phyloP scores from a whole-genome alignment of 2,329 filamentous ascomycete genomes.

The Botryotinia convoluta region DNA sequence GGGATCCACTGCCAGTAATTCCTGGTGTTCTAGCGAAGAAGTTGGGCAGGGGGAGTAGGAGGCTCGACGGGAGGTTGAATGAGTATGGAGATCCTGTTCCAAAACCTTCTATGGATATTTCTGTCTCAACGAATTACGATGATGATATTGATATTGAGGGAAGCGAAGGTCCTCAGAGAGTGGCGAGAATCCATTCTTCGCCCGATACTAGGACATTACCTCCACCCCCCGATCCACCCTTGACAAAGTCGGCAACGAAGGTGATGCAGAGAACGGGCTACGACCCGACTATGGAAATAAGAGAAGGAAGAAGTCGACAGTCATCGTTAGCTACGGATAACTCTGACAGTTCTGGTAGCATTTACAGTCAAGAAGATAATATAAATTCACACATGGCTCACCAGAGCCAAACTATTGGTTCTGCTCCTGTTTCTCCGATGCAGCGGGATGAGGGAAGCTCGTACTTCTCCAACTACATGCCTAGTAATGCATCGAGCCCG shows the following conservation, averaged over 20 bases:
- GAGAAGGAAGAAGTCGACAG: not conserved
- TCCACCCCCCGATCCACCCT: constrained; percentile 8
- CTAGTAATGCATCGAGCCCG: not conserved
- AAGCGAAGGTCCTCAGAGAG: not conserved
- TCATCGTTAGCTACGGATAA: constrained; percentile 9
- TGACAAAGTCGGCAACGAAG: constrained; percentile 27
- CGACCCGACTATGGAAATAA: constrained; percentile 22
- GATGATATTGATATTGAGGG: not conserved
- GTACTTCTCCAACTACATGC: not conserved
- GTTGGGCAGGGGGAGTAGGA: constrained; percentile 2
- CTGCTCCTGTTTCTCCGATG: not conserved
- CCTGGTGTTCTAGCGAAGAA: not conserved
- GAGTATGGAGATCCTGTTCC: constrained; percentile 16
- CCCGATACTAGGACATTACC: constrained; percentile 9
- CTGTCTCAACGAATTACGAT: not conserved
- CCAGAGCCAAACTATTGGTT: not conserved
- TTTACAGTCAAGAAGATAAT: constrained; percentile 8
- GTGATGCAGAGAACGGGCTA: constrained; percentile 29
- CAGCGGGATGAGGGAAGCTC: not conserved
- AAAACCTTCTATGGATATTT: not conserved
- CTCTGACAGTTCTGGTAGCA: constrained; percentile 20
- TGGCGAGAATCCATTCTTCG: constrained; percentile 5
- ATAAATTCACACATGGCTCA: not conserved
- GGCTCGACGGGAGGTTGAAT: constrained; percentile 13
- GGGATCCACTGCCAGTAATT: not conserved